Conservation (phyloP, 2,329 filamentous ascomycete species). For the Phialophora macrospora region DNA sequence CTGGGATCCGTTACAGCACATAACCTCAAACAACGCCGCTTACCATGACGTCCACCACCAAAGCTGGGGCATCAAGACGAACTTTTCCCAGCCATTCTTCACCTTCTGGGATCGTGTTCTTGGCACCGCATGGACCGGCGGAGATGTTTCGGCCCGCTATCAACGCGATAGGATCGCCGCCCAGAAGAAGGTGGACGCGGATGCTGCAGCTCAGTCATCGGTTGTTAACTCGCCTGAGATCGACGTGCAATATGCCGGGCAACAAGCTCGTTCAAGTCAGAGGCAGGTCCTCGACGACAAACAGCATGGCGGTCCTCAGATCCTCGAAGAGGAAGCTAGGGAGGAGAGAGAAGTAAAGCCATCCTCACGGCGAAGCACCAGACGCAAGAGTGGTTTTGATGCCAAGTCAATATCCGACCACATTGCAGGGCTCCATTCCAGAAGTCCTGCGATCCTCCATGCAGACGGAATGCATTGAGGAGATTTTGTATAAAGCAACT, state of each 20-base stretch:
- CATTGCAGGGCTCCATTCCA: constrained; percentile 40
- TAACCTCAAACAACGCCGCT: constrained; percentile 92
- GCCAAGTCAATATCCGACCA: constrained; percentile 42
- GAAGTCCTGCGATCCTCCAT: constrained; percentile 39
- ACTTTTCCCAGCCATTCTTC: constrained; percentile 65
- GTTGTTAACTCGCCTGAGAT: constrained; percentile 39
- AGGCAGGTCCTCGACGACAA: constrained; percentile 50
- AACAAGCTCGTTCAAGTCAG: constrained; percentile 48
- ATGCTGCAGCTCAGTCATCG: constrained; percentile 44
- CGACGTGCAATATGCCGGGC: constrained; percentile 42
- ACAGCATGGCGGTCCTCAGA: constrained; percentile 44
- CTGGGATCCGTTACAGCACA: constrained; percentile 88
- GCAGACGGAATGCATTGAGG: constrained; percentile 37
- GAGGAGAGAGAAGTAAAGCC: constrained; percentile 46
- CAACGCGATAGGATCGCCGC: constrained; percentile 61
- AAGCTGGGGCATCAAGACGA: constrained; percentile 92
- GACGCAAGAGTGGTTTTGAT: constrained; percentile 42
- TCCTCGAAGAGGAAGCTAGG: constrained; percentile 48
- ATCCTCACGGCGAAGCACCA: constrained; percentile 35
- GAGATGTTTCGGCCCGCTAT: constrained; percentile 63
- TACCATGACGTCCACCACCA: constrained; percentile 99
- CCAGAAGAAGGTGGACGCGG: constrained; percentile 61
- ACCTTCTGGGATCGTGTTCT: constrained; percentile 90
- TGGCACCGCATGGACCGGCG: constrained; percentile 81
- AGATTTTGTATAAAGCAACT: constrained; percentile 13